phyloP scores from a whole-genome alignment of 257 asterid species.

The Voacanga thouarsii region DNA sequence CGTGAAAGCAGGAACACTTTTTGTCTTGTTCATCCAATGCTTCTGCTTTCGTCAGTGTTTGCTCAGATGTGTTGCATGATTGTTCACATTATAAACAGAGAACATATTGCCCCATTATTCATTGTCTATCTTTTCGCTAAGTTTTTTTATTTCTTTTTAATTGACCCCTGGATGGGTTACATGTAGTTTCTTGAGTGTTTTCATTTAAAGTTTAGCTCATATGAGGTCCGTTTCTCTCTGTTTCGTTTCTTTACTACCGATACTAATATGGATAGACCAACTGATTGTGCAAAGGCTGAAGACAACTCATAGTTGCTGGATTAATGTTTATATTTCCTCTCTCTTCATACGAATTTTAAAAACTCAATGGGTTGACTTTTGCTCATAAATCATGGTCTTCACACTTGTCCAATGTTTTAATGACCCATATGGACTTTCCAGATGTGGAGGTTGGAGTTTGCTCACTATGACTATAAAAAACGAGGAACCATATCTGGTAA shows the following conservation, averaged over 20 bases:
- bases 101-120: neutral
- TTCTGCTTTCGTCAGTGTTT: neutral
- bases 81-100: no score
- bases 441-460: constrained; percentile 78
- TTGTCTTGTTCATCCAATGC: neutral
- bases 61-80: neutral
- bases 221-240: neutral
- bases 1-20: neutral
- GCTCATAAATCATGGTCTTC: neutral
- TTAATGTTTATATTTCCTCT: neutral
- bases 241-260: neutral
- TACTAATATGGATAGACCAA: neutral
- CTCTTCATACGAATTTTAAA: neutral
- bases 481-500: constrained; percentile 81
- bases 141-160: neutral
- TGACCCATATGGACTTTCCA: constrained; percentile 21
- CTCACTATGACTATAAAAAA: constrained; percentile 73
- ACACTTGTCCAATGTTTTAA: neutral
- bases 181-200: neutral
- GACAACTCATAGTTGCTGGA: neutral
- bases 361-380: neutral
- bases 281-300: neutral
- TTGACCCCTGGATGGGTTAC: neutral
- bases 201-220: neutral
- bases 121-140: neutral